These are phyloP conservation scores for Daldinia grandis DNA, from an alignment of 495 filamentous ascomycete genomes.

Conservation along the genomic window DNA sequence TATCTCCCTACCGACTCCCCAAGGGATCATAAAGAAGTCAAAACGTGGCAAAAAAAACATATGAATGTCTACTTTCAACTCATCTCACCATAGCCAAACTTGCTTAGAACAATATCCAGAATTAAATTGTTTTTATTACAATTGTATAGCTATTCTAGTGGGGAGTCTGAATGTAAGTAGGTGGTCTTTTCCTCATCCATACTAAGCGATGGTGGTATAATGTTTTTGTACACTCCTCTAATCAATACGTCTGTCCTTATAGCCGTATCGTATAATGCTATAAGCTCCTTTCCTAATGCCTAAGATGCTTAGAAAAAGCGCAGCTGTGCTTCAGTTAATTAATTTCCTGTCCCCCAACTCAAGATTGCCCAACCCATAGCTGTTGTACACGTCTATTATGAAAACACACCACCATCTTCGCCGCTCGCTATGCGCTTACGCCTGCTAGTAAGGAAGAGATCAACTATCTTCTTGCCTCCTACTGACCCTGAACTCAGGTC, in stretches of 20 bases:
- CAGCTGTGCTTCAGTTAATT: not conserved
- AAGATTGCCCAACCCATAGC: not conserved
- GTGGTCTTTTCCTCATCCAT: constrained; percentile 15
- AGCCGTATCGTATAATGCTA: not conserved
- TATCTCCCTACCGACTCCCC: too few species aligned
- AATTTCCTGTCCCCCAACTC: not conserved
- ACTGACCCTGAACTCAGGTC: constrained; percentile 46
- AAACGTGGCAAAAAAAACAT: too few species aligned
- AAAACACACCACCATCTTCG: constrained; percentile 38
- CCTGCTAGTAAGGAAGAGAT: constrained; percentile 65
- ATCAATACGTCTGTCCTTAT: not conserved
- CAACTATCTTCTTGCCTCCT: constrained; percentile 67
- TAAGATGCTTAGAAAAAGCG: not conserved
- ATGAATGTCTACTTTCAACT: not conserved
- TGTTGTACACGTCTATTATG: constrained; percentile 7
- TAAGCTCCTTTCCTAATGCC: not conserved
- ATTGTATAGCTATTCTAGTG: constrained; percentile 2
- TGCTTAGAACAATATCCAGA: not conserved
- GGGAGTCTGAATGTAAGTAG: not conserved
- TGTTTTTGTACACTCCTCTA: not conserved
- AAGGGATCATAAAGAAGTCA: too few species aligned
- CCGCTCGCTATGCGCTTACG: constrained; percentile 53
- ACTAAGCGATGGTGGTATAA: constrained; percentile 30
- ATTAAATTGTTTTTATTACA: constrained; percentile 9
- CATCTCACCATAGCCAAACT: not conserved